Conservation (phyloP, 306 rosid species). For the Gynostemma pentaphyllum region DNA sequence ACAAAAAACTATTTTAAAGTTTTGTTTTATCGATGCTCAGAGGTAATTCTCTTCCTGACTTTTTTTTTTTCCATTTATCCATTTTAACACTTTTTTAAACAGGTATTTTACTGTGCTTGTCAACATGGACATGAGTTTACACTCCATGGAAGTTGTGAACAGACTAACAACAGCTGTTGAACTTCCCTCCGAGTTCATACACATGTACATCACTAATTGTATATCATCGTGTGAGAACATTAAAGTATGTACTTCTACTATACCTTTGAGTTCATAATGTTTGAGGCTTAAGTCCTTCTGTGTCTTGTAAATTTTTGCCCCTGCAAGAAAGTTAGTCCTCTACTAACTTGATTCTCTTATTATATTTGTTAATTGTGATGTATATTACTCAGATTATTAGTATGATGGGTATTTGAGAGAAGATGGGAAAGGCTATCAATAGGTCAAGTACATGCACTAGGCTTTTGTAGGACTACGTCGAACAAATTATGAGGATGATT, state of each 20-base stretch:
- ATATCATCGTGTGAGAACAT: slow-evolving; percentile 95
- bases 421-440: no score
- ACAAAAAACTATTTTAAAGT: no score
- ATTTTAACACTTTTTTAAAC: slow-evolving; percentile 27
- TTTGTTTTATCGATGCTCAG: not conserved
- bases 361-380: not conserved
- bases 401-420: no score
- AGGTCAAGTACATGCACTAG: no score
- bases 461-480: no score
- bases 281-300: not conserved
- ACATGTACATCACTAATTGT: slow-evolving; percentile 91
- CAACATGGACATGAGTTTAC: slow-evolving; percentile 98
- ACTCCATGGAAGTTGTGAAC: slow-evolving; percentile 99
- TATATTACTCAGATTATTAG: not conserved
- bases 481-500: no score
- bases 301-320: not conserved
- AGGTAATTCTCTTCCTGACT: not conserved
- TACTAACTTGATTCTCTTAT: not conserved
- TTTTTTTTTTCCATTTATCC: not conserved
- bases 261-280: not conserved
- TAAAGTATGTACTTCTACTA: slow-evolving; percentile 41
- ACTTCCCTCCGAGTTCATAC: slow-evolving; percentile 90
- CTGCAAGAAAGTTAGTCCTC: not conserved
- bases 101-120: slow-evolving; percentile 97
- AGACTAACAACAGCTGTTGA: slow-evolving; percentile 95